Percentiles rank a stretch among this genome's conserved stretches.
Evolutionary conservation across 176 grass and related monocot species (phyloP).

Genomic region (Aegilops tauschii): DNA sequence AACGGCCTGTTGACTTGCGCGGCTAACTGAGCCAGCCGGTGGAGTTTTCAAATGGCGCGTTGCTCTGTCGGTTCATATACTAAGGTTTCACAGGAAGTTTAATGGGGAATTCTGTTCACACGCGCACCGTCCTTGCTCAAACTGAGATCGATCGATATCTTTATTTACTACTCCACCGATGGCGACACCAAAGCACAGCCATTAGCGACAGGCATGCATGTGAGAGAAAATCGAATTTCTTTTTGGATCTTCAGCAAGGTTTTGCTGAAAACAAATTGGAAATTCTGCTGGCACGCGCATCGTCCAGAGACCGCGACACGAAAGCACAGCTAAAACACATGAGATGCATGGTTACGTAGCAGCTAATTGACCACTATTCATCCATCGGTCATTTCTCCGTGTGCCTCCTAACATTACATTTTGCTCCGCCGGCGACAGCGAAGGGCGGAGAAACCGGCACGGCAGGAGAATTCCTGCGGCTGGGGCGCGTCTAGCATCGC

Average conservation of each 20-base stretch:
- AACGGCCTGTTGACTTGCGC: conserved; percentile 27
- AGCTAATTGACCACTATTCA: no score
- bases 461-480: not conserved
- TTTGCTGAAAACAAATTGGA: not conserved
- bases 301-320: not conserved
- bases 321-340: not conserved
- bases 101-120: conserved; percentile 1
- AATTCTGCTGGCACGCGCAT: not conserved
- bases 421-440: conserved; percentile 7
- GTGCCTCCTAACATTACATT: not conserved
- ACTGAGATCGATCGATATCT: not conserved
- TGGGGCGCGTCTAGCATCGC: not conserved
- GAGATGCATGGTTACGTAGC: no score
- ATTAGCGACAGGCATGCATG: not conserved
- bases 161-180: not conserved
- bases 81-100: not conserved
- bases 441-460: not conserved
- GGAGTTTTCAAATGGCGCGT: not conserved
- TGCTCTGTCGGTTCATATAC: conserved; percentile 11
- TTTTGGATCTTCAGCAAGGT: no score
- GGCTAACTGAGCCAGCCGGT: no score
- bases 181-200: not conserved
- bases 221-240: no score
- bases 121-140: not conserved
- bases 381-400: no score